These are phyloP conservation scores for Neltuma alba DNA, from an alignment of 306 rosid species.

Conservation along the genomic window DNA sequence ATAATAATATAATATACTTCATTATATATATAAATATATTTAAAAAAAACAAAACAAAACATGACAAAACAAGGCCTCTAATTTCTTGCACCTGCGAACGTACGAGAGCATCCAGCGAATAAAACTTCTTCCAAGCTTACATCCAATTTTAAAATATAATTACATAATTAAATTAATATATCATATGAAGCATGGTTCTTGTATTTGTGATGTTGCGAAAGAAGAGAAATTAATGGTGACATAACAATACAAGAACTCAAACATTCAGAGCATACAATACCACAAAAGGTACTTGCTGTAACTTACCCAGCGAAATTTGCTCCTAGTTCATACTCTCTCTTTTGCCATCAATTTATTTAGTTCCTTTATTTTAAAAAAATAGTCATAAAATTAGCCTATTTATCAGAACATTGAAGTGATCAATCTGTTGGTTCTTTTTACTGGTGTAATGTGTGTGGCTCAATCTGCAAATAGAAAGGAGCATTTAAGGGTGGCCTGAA, in stretches of 20 bases:
- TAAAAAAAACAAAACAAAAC: too few relatives aligned
- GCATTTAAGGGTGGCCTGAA: constrained; percentile 35
- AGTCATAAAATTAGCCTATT: neutral
- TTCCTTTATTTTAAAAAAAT: too few relatives aligned
- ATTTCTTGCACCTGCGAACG: neutral
- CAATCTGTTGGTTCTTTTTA: neutral
- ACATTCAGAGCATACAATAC: neutral
- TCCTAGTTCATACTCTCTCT: neutral
- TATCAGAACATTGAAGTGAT: neutral
- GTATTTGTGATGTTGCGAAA: neutral
- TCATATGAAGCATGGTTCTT: neutral
- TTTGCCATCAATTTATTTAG: too few relatives aligned
- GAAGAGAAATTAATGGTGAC: neutral
- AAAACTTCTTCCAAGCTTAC: neutral
- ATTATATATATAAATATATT: too few relatives aligned
- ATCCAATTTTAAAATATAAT: neutral
- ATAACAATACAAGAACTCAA: neutral
- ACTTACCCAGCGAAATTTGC: neutral
- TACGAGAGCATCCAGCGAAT: neutral
- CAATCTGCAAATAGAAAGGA: constrained; percentile 14
- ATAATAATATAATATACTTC: too few relatives aligned
- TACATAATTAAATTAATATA: neutral
- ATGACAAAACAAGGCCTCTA: too few relatives aligned
- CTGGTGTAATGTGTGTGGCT: neutral
- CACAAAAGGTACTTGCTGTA: neutral